Evolutionary conservation across 2,329 filamentous ascomycete species (phyloP).

Genomic region (Colletotrichum higginsianum): DNA sequence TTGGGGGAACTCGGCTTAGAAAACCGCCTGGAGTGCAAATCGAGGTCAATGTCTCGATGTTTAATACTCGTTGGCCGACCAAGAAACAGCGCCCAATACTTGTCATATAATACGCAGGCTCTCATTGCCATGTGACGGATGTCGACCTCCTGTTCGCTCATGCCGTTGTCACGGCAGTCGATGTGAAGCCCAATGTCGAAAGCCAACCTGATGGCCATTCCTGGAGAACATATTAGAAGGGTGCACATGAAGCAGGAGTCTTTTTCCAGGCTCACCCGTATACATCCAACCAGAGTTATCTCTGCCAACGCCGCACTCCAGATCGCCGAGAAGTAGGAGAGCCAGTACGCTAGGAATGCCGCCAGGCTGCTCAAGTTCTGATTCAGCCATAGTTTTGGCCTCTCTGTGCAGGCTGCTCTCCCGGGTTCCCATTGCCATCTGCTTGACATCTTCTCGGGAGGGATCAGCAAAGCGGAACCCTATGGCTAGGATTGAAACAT

Average conservation of each 20-base stretch:
- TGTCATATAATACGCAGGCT: constrained; percentile 68
- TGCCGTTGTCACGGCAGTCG: constrained; percentile 57
- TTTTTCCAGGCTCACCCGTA: constrained; percentile 55
- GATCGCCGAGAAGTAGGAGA: constrained; percentile 65
- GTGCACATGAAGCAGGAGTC: constrained; percentile 43
- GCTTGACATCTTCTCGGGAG: constrained; percentile 63
- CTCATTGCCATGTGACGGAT: constrained; percentile 67
- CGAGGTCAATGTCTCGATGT: constrained; percentile 64
- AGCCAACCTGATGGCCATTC: constrained; percentile 61
- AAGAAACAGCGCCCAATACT: constrained; percentile 69
- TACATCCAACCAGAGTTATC: constrained; percentile 71
- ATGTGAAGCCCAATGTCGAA: constrained; percentile 66
- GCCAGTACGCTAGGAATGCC: constrained; percentile 68
- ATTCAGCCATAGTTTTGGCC: constrained; percentile 68
- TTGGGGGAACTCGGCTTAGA: constrained; percentile 57
- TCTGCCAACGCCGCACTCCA: constrained; percentile 68
- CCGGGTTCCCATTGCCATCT: constrained; percentile 60
- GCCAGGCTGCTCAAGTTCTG: constrained; percentile 66
- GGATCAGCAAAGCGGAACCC: constrained; percentile 67
- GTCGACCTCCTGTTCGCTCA: constrained; percentile 62
- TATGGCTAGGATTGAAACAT: constrained; percentile 66
- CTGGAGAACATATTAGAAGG: constrained; percentile 41
- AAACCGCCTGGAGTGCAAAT: constrained; percentile 62
- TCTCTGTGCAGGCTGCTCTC: constrained; percentile 69
- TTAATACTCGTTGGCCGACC: constrained; percentile 69